A percentile compares a stretch with the other conserved stretches of the same genome.
Conservation (phyloP, 192 early-diverging fungal genomes). For the Dissophora globulifera region DNA sequence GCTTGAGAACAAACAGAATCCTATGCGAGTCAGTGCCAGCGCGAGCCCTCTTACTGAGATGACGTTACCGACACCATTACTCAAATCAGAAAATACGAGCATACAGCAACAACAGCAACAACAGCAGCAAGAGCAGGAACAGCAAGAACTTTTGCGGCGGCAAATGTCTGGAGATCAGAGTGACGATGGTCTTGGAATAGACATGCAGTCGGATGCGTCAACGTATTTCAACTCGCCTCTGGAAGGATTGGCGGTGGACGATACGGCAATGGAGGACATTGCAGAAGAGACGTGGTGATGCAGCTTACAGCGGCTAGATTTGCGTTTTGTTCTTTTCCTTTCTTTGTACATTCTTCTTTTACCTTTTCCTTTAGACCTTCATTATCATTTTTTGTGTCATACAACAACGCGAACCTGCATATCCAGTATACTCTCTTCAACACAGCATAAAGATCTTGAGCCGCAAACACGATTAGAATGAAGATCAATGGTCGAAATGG, state of each 20-base stretch:
- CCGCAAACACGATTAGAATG: no score
- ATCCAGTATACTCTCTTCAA: no score
- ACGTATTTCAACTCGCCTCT: slow-evolving; percentile 47
- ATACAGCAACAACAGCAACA: slow-evolving; percentile 24
- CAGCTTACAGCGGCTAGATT: background rate
- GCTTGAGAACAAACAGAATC: slow-evolving; percentile 8
- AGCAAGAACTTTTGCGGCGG: slow-evolving; percentile 16
- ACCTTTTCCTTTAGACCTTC: background rate
- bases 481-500: no score
- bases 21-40: slow-evolving; percentile 9
- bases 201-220: slow-evolving; percentile 20
- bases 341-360: background rate
- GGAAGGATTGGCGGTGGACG: slow-evolving; percentile 36
- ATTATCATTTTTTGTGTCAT: no score
- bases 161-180: slow-evolving; percentile 16
- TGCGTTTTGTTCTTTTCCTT: slow-evolving; percentile 5
- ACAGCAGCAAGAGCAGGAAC: no score
- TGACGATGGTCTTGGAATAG: slow-evolving; percentile 18
- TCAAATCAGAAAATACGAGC: slow-evolving; percentile 19
- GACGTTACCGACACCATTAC: slow-evolving; percentile 31
- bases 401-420: no score
- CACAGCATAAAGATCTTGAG: no score
- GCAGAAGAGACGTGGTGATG: slow-evolving; percentile 42
- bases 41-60: slow-evolving; percentile 36
- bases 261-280: slow-evolving; percentile 47